A percentile compares a stretch with the other conserved stretches of the same genome.
Conservation (phyloP, 1,139 yeast genomes). For the Geotrichum restrictum region DNA sequence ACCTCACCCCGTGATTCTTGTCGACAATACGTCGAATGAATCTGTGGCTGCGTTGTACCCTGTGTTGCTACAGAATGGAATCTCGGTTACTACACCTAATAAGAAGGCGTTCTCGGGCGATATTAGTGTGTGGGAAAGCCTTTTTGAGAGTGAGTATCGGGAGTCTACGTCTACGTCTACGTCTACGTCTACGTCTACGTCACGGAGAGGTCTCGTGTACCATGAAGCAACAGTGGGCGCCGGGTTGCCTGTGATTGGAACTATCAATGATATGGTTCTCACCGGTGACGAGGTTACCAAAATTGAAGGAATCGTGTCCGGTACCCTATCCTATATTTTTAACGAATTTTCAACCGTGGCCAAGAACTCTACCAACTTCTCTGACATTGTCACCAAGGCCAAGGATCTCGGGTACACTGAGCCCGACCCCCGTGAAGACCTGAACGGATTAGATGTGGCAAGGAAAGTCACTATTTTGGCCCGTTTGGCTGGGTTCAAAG, state of each 20-base stretch:
- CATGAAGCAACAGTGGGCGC: constrained; percentile 99
- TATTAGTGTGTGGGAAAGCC: constrained; percentile 69
- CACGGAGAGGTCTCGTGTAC: constrained; percentile 74
- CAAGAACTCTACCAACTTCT: constrained; percentile 60
- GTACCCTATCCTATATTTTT: constrained; percentile 90
- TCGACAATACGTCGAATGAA: constrained; percentile 90
- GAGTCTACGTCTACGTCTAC: constrained; percentile 33
- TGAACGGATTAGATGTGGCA: constrained; percentile 96
- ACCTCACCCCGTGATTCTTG: constrained; percentile 70
- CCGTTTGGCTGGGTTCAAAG: constrained; percentile 80
- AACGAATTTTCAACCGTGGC: constrained; percentile 79
- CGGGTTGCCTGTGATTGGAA: constrained; percentile 88
- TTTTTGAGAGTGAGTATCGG: constrained; percentile 56
- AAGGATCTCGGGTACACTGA: constrained; percentile 93
- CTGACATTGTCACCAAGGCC: constrained; percentile 85
- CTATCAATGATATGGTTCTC: constrained; percentile 76
- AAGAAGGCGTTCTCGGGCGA: constrained; percentile 94
- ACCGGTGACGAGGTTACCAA: constrained; percentile 91
- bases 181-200: constrained; percentile 37
- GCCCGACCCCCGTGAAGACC: constrained; percentile 98
- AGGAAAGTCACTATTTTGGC: constrained; percentile 95
- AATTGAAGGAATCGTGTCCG: constrained; percentile 95
- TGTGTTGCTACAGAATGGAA: constrained; percentile 64
- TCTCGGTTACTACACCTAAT: constrained; percentile 96
- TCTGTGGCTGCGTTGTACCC: constrained; percentile 75